A percentile compares a stretch with the other conserved stretches of the same genome.
phyloP scores from a whole-genome alignment of 2,329 filamentous ascomycete genomes.

The Sclerotinia glacialis region DNA sequence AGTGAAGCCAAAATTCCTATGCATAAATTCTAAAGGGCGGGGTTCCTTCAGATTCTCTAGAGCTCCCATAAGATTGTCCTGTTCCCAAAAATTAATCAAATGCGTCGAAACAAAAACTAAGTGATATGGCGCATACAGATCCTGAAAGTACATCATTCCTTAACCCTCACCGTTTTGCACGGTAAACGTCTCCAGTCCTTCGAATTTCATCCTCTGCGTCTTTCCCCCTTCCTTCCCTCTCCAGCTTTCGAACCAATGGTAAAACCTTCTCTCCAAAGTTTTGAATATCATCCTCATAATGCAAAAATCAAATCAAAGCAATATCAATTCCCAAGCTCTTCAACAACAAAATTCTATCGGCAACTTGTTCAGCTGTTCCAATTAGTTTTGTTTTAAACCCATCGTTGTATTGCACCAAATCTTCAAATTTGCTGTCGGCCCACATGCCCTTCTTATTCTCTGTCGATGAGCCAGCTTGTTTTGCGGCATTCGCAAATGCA shows the following conservation, averaged over 20 bases:
- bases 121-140: background rate
- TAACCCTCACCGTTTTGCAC: constrained; percentile 26
- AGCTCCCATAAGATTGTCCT: background rate
- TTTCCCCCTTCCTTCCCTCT: constrained; percentile 48
- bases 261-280: constrained; percentile 48
- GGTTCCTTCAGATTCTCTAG: constrained; percentile 4
- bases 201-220: constrained; percentile 47
- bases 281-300: constrained; percentile 53
- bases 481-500: constrained; percentile 49
- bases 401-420: constrained; percentile 55
- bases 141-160: background rate
- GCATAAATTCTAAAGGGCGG: background rate
- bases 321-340: constrained; percentile 47
- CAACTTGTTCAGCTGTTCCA: constrained; percentile 51
- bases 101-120: background rate
- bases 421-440: constrained; percentile 51
- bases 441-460: constrained; percentile 52
- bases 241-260: constrained; percentile 48
- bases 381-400: constrained; percentile 56
- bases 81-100: background rate
- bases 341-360: constrained; percentile 48
- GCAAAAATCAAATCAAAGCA: constrained; percentile 48
- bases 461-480: constrained; percentile 50
- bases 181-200: constrained; percentile 49
- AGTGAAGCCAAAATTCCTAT: background rate